A percentile compares a stretch with the other conserved stretches of the same genome.
phyloP scores from a whole-genome alignment of 1,284 basidiomycete species.

The Puccinia hordei region DNA sequence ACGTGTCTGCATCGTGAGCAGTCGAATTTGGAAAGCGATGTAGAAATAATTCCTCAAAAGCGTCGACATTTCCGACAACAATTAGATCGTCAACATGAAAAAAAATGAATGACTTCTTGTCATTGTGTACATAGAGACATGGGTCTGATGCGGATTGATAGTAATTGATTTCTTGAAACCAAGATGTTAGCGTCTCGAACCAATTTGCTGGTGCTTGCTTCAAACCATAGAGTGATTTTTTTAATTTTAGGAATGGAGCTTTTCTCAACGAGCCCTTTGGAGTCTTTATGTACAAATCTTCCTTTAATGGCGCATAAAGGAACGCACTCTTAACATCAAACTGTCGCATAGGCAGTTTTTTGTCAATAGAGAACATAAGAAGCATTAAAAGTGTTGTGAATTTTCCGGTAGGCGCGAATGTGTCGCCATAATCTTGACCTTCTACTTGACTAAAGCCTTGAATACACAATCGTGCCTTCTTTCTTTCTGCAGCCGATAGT shows the following conservation, averaged over 20 bases:
- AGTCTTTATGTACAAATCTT: not conserved
- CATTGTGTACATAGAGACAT: not conserved
- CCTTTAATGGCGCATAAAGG: not conserved
- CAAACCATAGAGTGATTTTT: not conserved
- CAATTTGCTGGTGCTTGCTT: not conserved
- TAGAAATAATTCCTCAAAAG: not conserved
- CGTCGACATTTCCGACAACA: not conserved
- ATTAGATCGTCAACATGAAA: slow-evolving; percentile 5
- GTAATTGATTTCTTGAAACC: not conserved
- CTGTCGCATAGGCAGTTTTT: not conserved
- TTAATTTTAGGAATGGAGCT: not conserved
- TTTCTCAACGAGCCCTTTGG: not conserved
- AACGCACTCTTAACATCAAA: not conserved
- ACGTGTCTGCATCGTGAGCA: not conserved
- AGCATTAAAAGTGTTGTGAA: not conserved
- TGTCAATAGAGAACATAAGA: not conserved
- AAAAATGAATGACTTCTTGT: not conserved
- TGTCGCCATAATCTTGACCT: too few species aligned
- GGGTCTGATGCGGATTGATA: not conserved
- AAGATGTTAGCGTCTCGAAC: too few species aligned
- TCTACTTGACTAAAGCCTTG: too few species aligned
- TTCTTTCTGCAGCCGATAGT: too few species aligned
- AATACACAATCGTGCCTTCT: too few species aligned
- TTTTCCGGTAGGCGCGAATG: too few species aligned
- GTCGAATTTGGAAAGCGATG: not conserved